A percentile compares a stretch with the other conserved stretches of the same genome.
phyloP scores from a whole-genome alignment of 225 moss, liverwort and hornwort genomes.

The Ulota crispa region DNA sequence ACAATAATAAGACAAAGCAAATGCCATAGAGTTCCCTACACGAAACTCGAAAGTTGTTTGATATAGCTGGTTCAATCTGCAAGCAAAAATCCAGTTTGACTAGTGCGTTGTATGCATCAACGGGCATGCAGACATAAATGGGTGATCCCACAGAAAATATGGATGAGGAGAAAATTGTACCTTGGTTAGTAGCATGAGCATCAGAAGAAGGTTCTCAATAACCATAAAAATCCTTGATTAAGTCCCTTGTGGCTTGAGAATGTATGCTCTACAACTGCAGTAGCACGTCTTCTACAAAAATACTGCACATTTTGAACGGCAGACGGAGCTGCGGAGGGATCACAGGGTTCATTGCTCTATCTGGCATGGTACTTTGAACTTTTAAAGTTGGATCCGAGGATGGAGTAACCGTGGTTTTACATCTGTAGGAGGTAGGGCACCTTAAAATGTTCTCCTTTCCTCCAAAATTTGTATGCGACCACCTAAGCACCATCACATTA shows the following conservation, averaged over 20 bases:
- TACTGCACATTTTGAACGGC: conserved; percentile 66
- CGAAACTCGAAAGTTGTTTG: neutral
- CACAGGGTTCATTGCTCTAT: conserved; percentile 90
- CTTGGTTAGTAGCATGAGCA: conserved; percentile 81
- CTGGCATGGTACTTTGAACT: conserved; percentile 69
- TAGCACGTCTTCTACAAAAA: too few relatives aligned
- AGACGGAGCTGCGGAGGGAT: conserved; percentile 78
- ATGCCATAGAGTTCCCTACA: neutral
- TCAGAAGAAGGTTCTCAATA: conserved; percentile 71
- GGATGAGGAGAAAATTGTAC: conserved; percentile 23
- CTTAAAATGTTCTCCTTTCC: conserved; percentile 71
- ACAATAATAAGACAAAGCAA: conserved; percentile 13
- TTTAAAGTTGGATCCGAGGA: conserved; percentile 64
- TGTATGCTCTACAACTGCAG: neutral
- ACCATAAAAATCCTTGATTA: neutral
- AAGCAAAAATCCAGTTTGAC: neutral
- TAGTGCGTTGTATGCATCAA: neutral
- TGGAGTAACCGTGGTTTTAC: conserved; percentile 75
- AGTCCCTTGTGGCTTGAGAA: neutral
- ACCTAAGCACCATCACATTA: conserved; percentile 41
- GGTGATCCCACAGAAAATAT: neutral
- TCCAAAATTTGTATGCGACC: conserved; percentile 70
- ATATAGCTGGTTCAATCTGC: neutral
- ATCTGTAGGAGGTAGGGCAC: conserved; percentile 70
- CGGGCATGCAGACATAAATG: neutral